A percentile compares a stretch with the other conserved stretches of the same genome.
Evolutionary conservation across 257 asterid genomes (phyloP).

Genomic region (Przewalskia tangutica): DNA sequence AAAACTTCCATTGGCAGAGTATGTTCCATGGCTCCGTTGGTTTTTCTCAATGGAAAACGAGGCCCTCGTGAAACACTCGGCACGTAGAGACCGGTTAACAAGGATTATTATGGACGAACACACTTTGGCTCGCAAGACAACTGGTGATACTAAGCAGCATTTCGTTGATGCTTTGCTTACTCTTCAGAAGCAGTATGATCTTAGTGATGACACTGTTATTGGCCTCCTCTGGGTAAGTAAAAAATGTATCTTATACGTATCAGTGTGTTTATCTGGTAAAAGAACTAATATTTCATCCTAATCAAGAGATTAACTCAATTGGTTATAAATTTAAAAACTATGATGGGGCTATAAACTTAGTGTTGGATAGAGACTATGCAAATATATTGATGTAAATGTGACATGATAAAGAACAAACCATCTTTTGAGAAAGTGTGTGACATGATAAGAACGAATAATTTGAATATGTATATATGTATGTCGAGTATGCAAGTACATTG

Average conservation of each 20-base stretch:
- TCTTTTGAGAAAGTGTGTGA: not conserved
- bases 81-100: slow-evolving; percentile 44
- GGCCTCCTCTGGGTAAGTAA: slow-evolving; percentile 80
- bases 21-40: slow-evolving; percentile 56
- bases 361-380: not conserved
- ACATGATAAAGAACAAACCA: not conserved
- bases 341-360: not conserved
- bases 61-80: slow-evolving; percentile 36
- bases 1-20: slow-evolving; percentile 50
- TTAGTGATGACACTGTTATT: slow-evolving; percentile 56
- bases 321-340: not conserved
- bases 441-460: not conserved
- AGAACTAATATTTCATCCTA: not conserved
- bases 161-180: slow-evolving; percentile 76
- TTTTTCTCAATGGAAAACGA: slow-evolving; percentile 42
- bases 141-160: slow-evolving; percentile 72
- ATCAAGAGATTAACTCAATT: not conserved
- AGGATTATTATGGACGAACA: slow-evolving; percentile 77
- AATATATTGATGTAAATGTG: not conserved
- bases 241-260: not conserved
- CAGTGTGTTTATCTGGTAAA: not conserved
- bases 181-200: slow-evolving; percentile 64
- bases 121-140: slow-evolving; percentile 44
- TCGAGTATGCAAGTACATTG: not conserved
- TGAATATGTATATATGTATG: not conserved